Evolutionary conservation across 2,329 filamentous ascomycete species (phyloP).

Genomic region (Fusarium sp.): DNA sequence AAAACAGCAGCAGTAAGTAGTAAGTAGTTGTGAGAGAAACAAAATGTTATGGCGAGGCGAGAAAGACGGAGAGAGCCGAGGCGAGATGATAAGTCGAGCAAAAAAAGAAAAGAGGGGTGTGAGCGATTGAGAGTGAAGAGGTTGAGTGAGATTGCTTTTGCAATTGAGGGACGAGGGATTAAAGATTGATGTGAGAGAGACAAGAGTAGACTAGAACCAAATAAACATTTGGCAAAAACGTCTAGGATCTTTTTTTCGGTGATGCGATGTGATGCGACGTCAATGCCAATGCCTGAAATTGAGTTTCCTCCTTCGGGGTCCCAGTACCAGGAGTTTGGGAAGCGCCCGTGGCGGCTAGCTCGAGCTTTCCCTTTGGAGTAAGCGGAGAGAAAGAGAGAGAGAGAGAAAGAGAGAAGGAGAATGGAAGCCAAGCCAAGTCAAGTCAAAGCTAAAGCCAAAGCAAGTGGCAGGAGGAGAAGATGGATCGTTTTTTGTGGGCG

Average conservation of each 20-base stretch:
- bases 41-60: slow-evolving; percentile 13
- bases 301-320: slow-evolving; percentile 44
- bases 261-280: slow-evolving; percentile 32
- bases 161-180: slow-evolving; percentile 23
- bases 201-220: slow-evolving; percentile 30
- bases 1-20: neutral
- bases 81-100: slow-evolving; percentile 26
- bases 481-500: neutral
- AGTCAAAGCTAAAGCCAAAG: neutral
- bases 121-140: neutral
- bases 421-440: neutral
- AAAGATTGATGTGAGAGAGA: slow-evolving; percentile 15
- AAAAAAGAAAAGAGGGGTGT: slow-evolving; percentile 18
- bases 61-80: slow-evolving; percentile 14
- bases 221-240: slow-evolving; percentile 16
- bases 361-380: slow-evolving; percentile 38
- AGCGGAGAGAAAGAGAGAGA: slow-evolving; percentile 23
- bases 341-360: slow-evolving; percentile 47
- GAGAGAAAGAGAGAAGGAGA: neutral
- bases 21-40: neutral
- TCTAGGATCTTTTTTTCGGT: slow-evolving; percentile 16
- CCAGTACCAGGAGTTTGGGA: slow-evolving; percentile 47
- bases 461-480: neutral
- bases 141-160: too few relatives aligned
- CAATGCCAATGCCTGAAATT: slow-evolving; percentile 38